Evolutionary conservation across 257 asterid genomes (phyloP).

Genomic region (Forsythia suspensa): DNA sequence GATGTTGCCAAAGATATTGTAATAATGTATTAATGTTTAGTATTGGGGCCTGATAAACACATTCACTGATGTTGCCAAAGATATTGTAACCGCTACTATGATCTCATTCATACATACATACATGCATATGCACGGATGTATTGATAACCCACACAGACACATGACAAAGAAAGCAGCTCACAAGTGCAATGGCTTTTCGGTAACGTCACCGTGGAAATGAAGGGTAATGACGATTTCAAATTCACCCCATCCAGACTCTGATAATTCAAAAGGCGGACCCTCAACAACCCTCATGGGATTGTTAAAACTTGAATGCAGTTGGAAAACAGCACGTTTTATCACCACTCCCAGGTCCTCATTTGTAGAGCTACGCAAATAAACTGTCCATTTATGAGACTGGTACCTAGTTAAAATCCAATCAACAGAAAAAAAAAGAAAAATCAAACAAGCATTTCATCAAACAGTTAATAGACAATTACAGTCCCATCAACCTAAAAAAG

Average conservation of each 20-base stretch:
- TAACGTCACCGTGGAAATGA: conserved; percentile 72
- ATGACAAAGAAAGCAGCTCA: conserved; percentile 51
- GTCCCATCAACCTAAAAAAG: not conserved
- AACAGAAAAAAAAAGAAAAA: not conserved
- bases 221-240: conserved; percentile 91
- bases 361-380: conserved; percentile 86
- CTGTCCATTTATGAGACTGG: conserved; percentile 92
- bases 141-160: not conserved
- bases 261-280: conserved; percentile 78
- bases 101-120: not conserved
- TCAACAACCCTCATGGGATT: conserved; percentile 84
- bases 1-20: not conserved
- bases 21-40: not conserved
- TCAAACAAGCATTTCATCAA: conserved; percentile 29
- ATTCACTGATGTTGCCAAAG: not conserved
- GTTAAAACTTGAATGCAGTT: conserved; percentile 90
- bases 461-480: conserved; percentile 19
- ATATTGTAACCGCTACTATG: not conserved
- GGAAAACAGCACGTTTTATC: conserved; percentile 80
- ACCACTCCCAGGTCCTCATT: conserved; percentile 88
- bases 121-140: not conserved
- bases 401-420: conserved; percentile 39
- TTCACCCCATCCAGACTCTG: conserved; percentile 99
- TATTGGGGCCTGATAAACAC: not conserved
- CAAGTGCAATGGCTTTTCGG: conserved; percentile 89